Conservation (phyloP, 805 yeast genomes). For the Metschnikowia orientalis region DNA sequence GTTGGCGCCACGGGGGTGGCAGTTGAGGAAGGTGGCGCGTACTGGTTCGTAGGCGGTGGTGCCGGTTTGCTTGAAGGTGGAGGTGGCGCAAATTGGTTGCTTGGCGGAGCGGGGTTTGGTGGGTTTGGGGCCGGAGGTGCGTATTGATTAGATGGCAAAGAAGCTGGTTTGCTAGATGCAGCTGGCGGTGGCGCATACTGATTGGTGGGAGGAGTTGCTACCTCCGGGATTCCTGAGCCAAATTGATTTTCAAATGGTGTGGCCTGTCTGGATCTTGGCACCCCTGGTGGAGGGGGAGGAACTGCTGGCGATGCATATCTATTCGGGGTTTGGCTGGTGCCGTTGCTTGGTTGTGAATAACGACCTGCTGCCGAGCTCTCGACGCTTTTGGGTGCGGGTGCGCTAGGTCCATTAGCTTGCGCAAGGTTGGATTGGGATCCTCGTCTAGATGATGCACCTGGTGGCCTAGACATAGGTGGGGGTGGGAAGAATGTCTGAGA, state of each 20-base stretch:
- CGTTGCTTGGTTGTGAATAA: no score
- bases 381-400: no score
- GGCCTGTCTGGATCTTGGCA: no score
- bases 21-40: slow-evolving; percentile 34
- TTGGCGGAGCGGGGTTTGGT: not conserved
- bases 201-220: not conserved
- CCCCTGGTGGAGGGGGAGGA: no score
- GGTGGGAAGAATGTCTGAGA: slow-evolving; percentile 9
- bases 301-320: no score
- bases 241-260: no score
- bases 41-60: slow-evolving; percentile 31
- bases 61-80: not conserved
- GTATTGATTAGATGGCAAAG: not conserved
- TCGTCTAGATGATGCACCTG: slow-evolving; percentile 2
- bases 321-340: no score
- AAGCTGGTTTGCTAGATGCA: no score
- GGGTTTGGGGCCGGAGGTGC: slow-evolving; percentile 1
- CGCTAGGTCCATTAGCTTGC: no score
- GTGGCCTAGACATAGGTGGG: slow-evolving; percentile 4
- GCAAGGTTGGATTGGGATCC: slow-evolving; percentile 2
- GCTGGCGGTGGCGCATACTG: slow-evolving; percentile 9
- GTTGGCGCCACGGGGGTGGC: not conserved
- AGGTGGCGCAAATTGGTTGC: not conserved
- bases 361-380: no score
- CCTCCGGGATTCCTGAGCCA: no score